Conservation (phyloP, 306 rosid genomes). For the Castanospermum australe region DNA sequence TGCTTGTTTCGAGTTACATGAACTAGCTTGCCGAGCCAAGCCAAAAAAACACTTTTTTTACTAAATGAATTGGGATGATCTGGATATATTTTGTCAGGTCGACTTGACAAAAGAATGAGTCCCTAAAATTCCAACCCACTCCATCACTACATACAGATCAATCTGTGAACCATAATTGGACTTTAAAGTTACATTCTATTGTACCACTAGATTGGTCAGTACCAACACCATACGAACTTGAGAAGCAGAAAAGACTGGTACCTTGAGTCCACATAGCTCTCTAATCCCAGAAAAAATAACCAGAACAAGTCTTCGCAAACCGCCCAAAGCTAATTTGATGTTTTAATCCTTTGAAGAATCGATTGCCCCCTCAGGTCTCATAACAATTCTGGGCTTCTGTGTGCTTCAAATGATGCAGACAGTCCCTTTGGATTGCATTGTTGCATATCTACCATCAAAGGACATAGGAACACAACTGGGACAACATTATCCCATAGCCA, state of each 20-base stretch:
- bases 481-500: slow-evolving; percentile 47
- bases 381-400: slow-evolving; percentile 80
- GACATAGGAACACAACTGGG: slow-evolving; percentile 73
- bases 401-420: slow-evolving; percentile 83
- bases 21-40: too few species aligned
- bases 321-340: slow-evolving; percentile 82
- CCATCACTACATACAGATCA: slow-evolving; percentile 35
- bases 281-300: slow-evolving; percentile 94
- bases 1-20: too few species aligned
- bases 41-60: too few species aligned
- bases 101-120: too few species aligned
- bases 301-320: slow-evolving; percentile 80
- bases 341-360: slow-evolving; percentile 67
- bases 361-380: slow-evolving; percentile 63
- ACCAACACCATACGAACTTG: slow-evolving; percentile 6
- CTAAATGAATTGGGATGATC: too few species aligned
- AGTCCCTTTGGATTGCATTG: slow-evolving; percentile 85
- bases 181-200: slow-evolving; percentile 3
- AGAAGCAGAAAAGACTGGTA: slow-evolving; percentile 54
- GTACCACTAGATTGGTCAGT: slow-evolving; percentile 24
- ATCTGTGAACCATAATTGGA: not conserved
- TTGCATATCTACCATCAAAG: slow-evolving; percentile 82
- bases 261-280: slow-evolving; percentile 87
- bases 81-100: too few species aligned
- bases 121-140: not conserved